Conservation (phyloP, 345 rosid genomes). For the Ceriops decandra region DNA sequence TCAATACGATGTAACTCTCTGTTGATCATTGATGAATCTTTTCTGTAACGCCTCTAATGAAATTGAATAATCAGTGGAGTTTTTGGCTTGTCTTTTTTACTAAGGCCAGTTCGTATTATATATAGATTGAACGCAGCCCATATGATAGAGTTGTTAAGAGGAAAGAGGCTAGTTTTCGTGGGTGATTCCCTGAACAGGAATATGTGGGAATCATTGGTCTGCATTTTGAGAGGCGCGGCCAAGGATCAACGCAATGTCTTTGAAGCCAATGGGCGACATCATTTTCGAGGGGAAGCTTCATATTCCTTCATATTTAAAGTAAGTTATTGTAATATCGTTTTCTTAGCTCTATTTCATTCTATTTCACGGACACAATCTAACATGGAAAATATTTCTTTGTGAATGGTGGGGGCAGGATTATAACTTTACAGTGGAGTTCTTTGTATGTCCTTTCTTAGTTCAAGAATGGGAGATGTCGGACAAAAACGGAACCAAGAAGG, state of each 20-base stretch:
- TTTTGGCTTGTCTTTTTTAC: neutral
- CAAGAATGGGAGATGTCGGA: constrained; percentile 77
- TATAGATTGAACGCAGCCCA: constrained; percentile 56
- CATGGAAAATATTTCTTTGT: constrained; percentile 9
- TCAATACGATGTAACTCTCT: no score
- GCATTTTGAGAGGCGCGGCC: constrained; percentile 65
- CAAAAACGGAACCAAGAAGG: constrained; percentile 59
- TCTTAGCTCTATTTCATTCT: neutral
- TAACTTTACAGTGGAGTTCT: constrained; percentile 70
- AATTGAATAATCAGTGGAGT: no score
- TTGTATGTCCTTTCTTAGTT: constrained; percentile 87
- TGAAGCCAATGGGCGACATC: constrained; percentile 69
- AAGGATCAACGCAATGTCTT: constrained; percentile 61
- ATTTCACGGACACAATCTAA: neutral
- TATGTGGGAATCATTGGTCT: constrained; percentile 98
- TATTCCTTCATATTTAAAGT: constrained; percentile 87
- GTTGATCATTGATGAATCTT: no score
- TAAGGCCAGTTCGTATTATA: neutral
- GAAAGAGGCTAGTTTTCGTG: constrained; percentile 81
- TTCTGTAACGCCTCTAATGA: no score
- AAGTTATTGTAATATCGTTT: constrained; percentile 13
- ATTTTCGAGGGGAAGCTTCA: constrained; percentile 77
- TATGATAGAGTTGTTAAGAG: constrained; percentile 73
- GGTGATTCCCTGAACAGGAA: constrained; percentile 93
- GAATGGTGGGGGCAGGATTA: constrained; percentile 52